Percentiles rank a stretch among this genome's conserved stretches.
These are phyloP conservation scores for Xylariaceae sp. DNA, from an alignment of 2,329 filamentous ascomycete species.

Conservation along the genomic window DNA sequence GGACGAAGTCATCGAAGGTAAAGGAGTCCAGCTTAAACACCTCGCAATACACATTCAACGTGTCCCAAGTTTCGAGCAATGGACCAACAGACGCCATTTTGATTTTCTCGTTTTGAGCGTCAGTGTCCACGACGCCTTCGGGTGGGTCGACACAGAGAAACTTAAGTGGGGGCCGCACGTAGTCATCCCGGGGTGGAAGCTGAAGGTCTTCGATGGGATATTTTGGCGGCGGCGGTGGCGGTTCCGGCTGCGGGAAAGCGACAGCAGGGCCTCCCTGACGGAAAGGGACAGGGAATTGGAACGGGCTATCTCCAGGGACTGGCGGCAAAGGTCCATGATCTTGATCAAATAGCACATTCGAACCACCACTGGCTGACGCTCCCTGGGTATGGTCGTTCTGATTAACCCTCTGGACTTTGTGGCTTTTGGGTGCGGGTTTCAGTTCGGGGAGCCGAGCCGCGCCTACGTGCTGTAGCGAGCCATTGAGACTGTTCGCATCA, in stretches of 20 bases:
- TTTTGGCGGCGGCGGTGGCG: conserved; percentile 64
- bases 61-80: conserved; percentile 90
- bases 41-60: conserved; percentile 95
- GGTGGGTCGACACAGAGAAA: conserved; percentile 67
- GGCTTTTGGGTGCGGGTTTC: conserved; percentile 66
- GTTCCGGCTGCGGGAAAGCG: conserved; percentile 38
- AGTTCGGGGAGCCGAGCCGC: conserved; percentile 63
- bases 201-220: conserved; percentile 95
- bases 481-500: conserved; percentile 39
- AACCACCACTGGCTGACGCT: conserved; percentile 36
- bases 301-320: conserved; percentile 41
- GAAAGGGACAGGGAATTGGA: conserved; percentile 42
- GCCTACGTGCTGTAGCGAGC: conserved; percentile 36
- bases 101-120: conserved; percentile 55
- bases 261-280: conserved; percentile 42
- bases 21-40: conserved; percentile 94
- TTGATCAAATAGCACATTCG: conserved; percentile 33
- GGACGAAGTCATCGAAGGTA: conserved; percentile 92
- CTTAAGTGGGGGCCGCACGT: conserved; percentile 67
- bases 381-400: conserved; percentile 37
- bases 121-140: conserved; percentile 42
- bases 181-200: conserved; percentile 61
- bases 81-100: conserved; percentile 80
- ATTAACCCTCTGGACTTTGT: conserved; percentile 55
- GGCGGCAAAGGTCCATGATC: conserved; percentile 38